Evolutionary conservation across 1,284 basidiomycete species (phyloP).

Genomic region (Tylopilus sp.): DNA sequence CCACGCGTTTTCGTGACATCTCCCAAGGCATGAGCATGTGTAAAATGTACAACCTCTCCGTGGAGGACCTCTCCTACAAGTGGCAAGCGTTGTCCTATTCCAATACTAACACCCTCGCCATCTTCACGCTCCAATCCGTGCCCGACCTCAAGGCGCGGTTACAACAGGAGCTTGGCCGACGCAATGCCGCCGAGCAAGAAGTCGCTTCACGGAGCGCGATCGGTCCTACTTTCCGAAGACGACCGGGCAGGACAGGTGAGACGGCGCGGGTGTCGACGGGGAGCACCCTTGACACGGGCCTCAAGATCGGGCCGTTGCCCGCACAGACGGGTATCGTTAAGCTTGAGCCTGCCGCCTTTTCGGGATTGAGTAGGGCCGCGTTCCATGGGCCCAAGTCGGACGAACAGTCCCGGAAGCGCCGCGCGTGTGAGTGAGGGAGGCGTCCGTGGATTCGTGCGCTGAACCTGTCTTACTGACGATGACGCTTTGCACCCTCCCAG

Average conservation of each 20-base stretch:
- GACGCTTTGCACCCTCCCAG: slow-evolving; percentile 36
- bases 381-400: slow-evolving; percentile 47
- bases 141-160: slow-evolving; percentile 52
- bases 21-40: slow-evolving; percentile 60
- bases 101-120: slow-evolving; percentile 36
- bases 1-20: slow-evolving; percentile 7
- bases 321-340: slow-evolving; percentile 17
- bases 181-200: slow-evolving; percentile 40
- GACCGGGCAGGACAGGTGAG: slow-evolving; percentile 3
- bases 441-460: background rate
- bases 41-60: slow-evolving; percentile 54
- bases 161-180: slow-evolving; percentile 47
- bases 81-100: slow-evolving; percentile 59
- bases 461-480: slow-evolving; percentile 10
- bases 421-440: slow-evolving; percentile 56
- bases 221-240: background rate
- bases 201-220: slow-evolving; percentile 7
- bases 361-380: slow-evolving; percentile 41
- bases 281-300: slow-evolving; percentile 9
- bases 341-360: slow-evolving; percentile 20
- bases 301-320: slow-evolving; percentile 21
- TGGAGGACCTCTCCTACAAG: slow-evolving; percentile 63
- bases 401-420: slow-evolving; percentile 40
- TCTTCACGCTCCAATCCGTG: slow-evolving; percentile 50
- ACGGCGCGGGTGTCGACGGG: background rate